Base-by-base conservation (phyloP, 345 rosid species). In the Bruguiera parviflora region DNA sequence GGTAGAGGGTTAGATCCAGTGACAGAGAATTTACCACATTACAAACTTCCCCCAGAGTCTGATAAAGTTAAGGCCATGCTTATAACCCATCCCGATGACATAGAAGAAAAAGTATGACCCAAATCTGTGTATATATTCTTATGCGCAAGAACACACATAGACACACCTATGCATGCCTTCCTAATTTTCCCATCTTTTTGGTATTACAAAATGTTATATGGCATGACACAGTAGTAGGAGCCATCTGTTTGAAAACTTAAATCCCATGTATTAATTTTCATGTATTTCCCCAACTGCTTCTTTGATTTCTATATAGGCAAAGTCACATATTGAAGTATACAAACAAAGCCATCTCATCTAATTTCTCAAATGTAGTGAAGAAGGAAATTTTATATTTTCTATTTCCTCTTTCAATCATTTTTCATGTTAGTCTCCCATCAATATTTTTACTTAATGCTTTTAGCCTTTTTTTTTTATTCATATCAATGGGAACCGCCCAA, bases 1-100 rank as follows among this genome's bases (percentile, higher is more conserved):
- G 94, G 97, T 77, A 82, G 97, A 84, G 82, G 86, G 79, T 80
- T 97, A 88, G 97, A 96, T 91, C 86, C 87, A 24, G 58, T 89
- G 78, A 84, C 87, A 65, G 68, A 91, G 87, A 84, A 88, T 91
- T 64, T 93, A 89, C 77, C 95, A 89, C 75, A 32, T 85, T 25
- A 84, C 70, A 75, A 79, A 74, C 75, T 84, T 86, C 67, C 96
- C 88, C 67, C 94, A 15, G 90, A 83, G 75, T 82, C 81, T 0
- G 84, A 88, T 32, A 89, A 93, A 79, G 75, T 93, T 32, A 89
- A 85, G 81, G 91, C 77, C 77, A 88, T 96, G 77, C 89, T 89
- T 63, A 65, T 82, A 20, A 87, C 86, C 57, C 94, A 90, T 69
- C 81, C 95, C 27, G 98, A 93, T 84, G 98, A 91, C 81, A 93